Evolutionary conservation across 768 basidiomycete genomes (phyloP).

Genomic region (Tricholoma flavovirens): DNA sequence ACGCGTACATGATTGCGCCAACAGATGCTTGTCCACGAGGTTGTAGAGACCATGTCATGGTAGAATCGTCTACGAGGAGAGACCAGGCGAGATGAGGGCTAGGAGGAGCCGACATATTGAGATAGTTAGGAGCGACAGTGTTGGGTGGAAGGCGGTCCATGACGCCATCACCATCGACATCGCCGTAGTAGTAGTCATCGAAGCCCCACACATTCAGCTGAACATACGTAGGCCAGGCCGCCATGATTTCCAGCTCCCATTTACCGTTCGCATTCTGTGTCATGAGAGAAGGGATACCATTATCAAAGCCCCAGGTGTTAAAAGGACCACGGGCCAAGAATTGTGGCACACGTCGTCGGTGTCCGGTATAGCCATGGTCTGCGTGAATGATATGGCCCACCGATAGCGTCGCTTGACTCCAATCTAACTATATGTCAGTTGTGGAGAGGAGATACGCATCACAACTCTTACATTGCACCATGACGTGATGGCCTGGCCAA

Average conservation of each 20-base stretch:
- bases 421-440: constrained; percentile 45
- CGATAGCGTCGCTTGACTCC: constrained; percentile 63
- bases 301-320: constrained; percentile 90
- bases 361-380: constrained; percentile 54
- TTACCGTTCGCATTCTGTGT: constrained; percentile 51
- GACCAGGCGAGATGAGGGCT: constrained; percentile 86
- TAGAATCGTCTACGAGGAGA: constrained; percentile 70
- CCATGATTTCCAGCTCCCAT: constrained; percentile 89
- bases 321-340: constrained; percentile 84
- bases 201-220: constrained; percentile 90
- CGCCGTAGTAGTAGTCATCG: constrained; percentile 92
- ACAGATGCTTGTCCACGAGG: constrained; percentile 80
- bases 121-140: constrained; percentile 74
- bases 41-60: constrained; percentile 69
- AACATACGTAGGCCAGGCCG: constrained; percentile 83
- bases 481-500: constrained; percentile 82
- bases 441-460: neutral
- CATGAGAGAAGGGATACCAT: constrained; percentile 72
- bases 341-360: constrained; percentile 76
- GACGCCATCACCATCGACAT: constrained; percentile 80
- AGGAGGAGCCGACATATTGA: constrained; percentile 90
- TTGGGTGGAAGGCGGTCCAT: constrained; percentile 91
- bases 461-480: constrained; percentile 72
- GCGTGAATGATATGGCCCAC: constrained; percentile 69
- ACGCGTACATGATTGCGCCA: constrained; percentile 83